A percentile compares a stretch with the other conserved stretches of the same genome.
Conservation (phyloP, 352 stramenopile species). For the Albugo candida region DNA sequence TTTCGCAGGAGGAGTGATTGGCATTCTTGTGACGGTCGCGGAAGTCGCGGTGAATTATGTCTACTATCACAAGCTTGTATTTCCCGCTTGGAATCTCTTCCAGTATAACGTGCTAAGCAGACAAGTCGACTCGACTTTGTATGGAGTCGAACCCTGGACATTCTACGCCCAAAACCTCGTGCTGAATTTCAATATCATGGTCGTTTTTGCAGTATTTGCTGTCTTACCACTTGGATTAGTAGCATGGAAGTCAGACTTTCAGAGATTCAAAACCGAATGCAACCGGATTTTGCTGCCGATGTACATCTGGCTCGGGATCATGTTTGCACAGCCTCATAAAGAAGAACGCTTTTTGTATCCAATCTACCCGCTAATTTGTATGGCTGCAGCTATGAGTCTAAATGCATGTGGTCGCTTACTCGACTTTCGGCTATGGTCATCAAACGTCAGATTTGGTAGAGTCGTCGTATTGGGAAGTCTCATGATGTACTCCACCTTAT, state of each 20-base stretch:
- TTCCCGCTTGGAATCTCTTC: constrained; percentile 88
- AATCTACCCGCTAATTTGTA: constrained; percentile 83
- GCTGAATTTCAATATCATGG: constrained; percentile 83
- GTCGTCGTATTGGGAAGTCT: constrained; percentile 20
- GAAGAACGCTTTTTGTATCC: constrained; percentile 97
- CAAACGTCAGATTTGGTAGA: no score
- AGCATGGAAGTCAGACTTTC: constrained; percentile 10
- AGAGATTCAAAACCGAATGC: constrained; percentile 11
- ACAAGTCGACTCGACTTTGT: constrained; percentile 91
- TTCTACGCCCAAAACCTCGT: constrained; percentile 94
- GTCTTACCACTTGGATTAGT: constrained; percentile 36
- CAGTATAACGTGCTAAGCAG: constrained; percentile 87
- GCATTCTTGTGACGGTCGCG: constrained; percentile 37
- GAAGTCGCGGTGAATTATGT: constrained; percentile 76
- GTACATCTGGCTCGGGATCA: constrained; percentile 85
- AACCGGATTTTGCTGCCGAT: constrained; percentile 28
- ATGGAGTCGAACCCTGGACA: constrained; percentile 86
- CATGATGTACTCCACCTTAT: constrained; percentile 30
- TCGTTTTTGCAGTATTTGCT: constrained; percentile 19
- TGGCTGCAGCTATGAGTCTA: constrained; percentile 57
- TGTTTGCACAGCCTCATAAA: constrained; percentile 92
- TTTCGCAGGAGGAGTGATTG: constrained; percentile 31
- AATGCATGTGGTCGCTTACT: constrained; percentile 15
- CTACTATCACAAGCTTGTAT: constrained; percentile 42
- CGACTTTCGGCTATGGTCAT: constrained; percentile 4